phyloP scores from a whole-genome alignment of 352 stramenopile species.

The Pelagophyceae sp. region DNA sequence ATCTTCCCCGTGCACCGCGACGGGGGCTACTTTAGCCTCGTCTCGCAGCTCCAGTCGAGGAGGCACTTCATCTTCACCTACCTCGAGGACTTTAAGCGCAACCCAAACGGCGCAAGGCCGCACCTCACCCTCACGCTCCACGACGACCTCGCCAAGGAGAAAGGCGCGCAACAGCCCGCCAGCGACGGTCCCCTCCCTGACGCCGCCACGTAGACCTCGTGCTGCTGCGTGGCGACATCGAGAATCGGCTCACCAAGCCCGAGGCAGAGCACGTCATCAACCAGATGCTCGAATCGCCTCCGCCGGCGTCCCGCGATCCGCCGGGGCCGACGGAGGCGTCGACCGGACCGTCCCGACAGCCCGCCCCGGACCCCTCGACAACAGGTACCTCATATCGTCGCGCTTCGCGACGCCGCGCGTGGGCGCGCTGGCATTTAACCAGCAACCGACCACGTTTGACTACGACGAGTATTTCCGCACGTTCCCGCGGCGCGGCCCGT shows the following conservation, averaged over 20 bases:
- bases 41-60: background rate
- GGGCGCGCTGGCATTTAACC: slow-evolving; percentile 4
- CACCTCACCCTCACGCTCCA: slow-evolving; percentile 6
- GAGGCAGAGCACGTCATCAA: background rate
- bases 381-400: background rate
- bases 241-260: background rate
- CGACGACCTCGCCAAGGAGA: slow-evolving; percentile 13
- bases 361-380: too few relatives aligned
- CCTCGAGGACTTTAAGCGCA: slow-evolving; percentile 19
- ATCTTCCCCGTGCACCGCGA: slow-evolving; percentile 5
- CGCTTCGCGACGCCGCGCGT: background rate
- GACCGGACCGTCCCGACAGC: too few relatives aligned
- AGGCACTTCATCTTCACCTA: slow-evolving; percentile 14
- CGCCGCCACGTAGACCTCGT: too few relatives aligned
- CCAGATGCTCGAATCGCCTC: background rate
- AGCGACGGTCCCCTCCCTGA: too few relatives aligned
- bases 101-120: background rate
- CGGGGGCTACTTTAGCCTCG: background rate
- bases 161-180: too few relatives aligned
- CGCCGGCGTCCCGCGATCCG: background rate
- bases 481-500: background rate
- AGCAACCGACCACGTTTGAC: background rate
- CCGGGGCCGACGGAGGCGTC: too few relatives aligned
- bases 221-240: slow-evolving; percentile 9
- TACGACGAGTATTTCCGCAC: background rate